phyloP scores from a whole-genome alignment of 1,139 yeast species.

The Lodderomyces parapsilosis region DNA sequence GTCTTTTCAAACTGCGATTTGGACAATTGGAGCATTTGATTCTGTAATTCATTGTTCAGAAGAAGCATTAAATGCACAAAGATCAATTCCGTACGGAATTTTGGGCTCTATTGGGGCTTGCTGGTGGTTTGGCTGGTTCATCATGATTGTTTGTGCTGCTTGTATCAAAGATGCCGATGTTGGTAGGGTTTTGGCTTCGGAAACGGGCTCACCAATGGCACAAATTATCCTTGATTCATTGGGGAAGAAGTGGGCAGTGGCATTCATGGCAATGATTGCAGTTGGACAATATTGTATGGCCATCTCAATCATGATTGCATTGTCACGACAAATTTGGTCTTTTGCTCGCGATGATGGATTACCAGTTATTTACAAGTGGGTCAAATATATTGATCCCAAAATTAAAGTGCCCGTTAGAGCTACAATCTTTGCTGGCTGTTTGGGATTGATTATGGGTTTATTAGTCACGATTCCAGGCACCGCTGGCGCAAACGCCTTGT shows the following conservation, averaged over 20 bases:
- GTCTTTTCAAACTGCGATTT: slow-evolving; percentile 63
- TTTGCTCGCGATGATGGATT: slow-evolving; percentile 46
- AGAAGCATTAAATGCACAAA: slow-evolving; percentile 66
- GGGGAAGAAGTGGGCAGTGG: slow-evolving; percentile 69
- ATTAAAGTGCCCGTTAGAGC: slow-evolving; percentile 65
- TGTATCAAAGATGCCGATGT: slow-evolving; percentile 52
- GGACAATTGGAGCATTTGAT: slow-evolving; percentile 70
- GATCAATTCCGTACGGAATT: slow-evolving; percentile 68
- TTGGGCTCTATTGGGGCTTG: slow-evolving; percentile 49
- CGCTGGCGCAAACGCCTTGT: slow-evolving; percentile 48
- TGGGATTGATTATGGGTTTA: slow-evolving; percentile 39
- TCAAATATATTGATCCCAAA: slow-evolving; percentile 53
- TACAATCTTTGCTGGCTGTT: slow-evolving; percentile 54
- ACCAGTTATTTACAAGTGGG: slow-evolving; percentile 39
- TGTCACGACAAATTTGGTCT: slow-evolving; percentile 40
- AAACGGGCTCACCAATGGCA: slow-evolving; percentile 58
- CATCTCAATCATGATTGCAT: slow-evolving; percentile 30
- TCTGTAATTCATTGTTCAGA: slow-evolving; percentile 72
- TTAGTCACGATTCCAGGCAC: slow-evolving; percentile 48
- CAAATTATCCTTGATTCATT: slow-evolving; percentile 62
- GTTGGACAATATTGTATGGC: slow-evolving; percentile 69
- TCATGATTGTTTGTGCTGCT: slow-evolving; percentile 56
- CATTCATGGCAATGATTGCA: slow-evolving; percentile 58
- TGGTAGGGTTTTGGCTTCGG: slow-evolving; percentile 35
- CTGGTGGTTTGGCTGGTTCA: slow-evolving; percentile 58